Percentiles rank a stretch among this genome's conserved stretches.
Evolutionary conservation across 768 basidiomycete species (phyloP).

Genomic region (Royoungia palumana): DNA sequence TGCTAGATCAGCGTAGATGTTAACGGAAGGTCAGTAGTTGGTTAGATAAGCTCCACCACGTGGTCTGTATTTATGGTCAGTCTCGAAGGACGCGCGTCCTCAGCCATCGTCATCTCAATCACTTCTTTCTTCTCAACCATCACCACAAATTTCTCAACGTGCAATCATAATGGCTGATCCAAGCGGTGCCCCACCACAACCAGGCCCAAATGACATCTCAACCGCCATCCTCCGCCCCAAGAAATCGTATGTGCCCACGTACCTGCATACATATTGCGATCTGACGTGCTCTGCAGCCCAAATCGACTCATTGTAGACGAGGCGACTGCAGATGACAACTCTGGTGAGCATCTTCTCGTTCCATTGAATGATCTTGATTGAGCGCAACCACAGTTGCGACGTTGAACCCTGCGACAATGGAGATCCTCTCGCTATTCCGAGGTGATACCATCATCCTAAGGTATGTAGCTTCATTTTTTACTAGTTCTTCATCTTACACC

Average conservation of each 20-base stretch:
- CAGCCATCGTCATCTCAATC: neutral
- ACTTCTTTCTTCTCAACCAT: conserved; percentile 13
- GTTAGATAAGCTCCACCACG: conserved; percentile 12
- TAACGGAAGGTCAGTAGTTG: neutral
- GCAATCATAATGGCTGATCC: conserved; percentile 63
- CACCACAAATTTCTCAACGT: conserved; percentile 4
- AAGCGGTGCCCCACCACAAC: conserved; percentile 77
- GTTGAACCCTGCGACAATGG: conserved; percentile 96
- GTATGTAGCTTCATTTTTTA: conserved; percentile 41
- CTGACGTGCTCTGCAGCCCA: conserved; percentile 54
- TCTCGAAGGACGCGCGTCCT: conserved; percentile 31
- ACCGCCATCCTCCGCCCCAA: conserved; percentile 96
- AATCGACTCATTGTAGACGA: conserved; percentile 98
- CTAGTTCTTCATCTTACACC: conserved; percentile 5
- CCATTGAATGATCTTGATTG: conserved; percentile 12
- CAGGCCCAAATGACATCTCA: conserved; percentile 85
- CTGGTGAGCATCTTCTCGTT: conserved; percentile 51
- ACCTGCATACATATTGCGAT: conserved; percentile 8
- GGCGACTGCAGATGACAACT: conserved; percentile 92
- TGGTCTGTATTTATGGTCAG: neutral
- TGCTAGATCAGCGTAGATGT: neutral
- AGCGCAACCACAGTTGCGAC: conserved; percentile 66
- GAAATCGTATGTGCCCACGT: conserved; percentile 79
- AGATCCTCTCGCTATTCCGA: conserved; percentile 86
- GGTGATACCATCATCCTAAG: conserved; percentile 95